Evolutionary conservation across 139 green algal genomes (phyloP).

Genomic region (Chara braunii): DNA sequence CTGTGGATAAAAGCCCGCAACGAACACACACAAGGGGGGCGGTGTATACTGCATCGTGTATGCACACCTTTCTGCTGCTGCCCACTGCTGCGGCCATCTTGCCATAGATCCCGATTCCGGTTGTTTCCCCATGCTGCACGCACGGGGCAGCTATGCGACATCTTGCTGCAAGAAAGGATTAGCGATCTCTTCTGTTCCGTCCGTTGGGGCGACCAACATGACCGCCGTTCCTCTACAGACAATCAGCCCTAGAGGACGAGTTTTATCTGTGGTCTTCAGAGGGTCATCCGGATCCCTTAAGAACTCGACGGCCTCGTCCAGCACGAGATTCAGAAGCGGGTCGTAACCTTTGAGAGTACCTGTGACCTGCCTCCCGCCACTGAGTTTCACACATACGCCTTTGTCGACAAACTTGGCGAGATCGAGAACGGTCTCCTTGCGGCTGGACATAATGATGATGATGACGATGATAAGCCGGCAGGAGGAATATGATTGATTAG

Average conservation of each 20-base stretch:
- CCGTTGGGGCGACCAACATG: slow-evolving; percentile 78
- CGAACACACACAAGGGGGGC: too few relatives aligned
- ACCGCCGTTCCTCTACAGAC: slow-evolving; percentile 85
- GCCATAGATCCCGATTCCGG: too few relatives aligned
- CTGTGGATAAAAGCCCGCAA: too few relatives aligned
- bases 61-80: too few relatives aligned
- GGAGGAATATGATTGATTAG: neutral
- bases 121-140: too few relatives aligned
- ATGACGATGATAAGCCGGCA: slow-evolving; percentile 19
- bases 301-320: slow-evolving; percentile 87
- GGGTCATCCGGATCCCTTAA: slow-evolving; percentile 77
- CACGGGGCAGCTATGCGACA: too few relatives aligned
- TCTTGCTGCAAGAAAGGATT: slow-evolving; percentile 62
- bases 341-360: slow-evolving; percentile 94
- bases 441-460: slow-evolving; percentile 7
- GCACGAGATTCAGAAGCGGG: slow-evolving; percentile 94
- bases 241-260: slow-evolving; percentile 60
- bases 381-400: slow-evolving; percentile 85
- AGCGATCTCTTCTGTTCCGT: slow-evolving; percentile 79
- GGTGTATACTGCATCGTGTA: too few relatives aligned
- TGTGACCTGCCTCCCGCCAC: slow-evolving; percentile 69
- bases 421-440: slow-evolving; percentile 91
- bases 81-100: too few relatives aligned
- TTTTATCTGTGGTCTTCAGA: slow-evolving; percentile 71
- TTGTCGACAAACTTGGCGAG: slow-evolving; percentile 93